Base-by-base conservation (phyloP, 2,329 filamentous ascomycete species). In the Cladosporium halotolerans region DNA sequence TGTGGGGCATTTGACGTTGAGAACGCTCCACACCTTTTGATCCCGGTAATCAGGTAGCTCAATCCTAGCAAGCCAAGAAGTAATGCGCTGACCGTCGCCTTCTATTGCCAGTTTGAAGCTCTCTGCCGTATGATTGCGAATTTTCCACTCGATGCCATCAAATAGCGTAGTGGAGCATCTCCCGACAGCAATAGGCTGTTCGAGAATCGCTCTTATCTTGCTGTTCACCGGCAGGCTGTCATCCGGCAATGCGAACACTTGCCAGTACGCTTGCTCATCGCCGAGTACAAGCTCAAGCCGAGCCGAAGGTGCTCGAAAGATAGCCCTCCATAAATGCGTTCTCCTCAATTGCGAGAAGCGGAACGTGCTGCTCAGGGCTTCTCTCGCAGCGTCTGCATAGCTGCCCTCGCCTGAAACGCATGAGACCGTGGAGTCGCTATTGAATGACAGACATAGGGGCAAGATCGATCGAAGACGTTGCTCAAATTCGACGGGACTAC, bases 21-120 rank as follows among this genome's bases (percentile, higher is more conserved):
- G 64, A 1, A 63, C 55, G 4, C 67, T 63, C 62, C 75, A 79
- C 2, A 81, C 63, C 45, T 68, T 72, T 46, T 75, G 70, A 2
- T 71, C 52, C 5, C 63, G 57, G 46, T 71, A 74, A 1, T 70
- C 63, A 2, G 66, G 62, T 10, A 76, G 58, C 4, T 67, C 70
- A 2, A 70, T 57, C 0, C 64, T 60, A 16, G 66, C 66, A 54
- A 66, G 66, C 69, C 70, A 75, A 0, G 72, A 73, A 3, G 62
- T 62, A 1, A 45, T 53, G 11, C 13, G 23, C 14, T 32, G 33
- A 38, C 23, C 6, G 57, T 1, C 3, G 49, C 8, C n/a, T 23
- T 46, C 5, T 36, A 6, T 13, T 32, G 23, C 7, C 23, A 28
- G 2, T 7, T 7, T 28, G 23, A 28, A 28, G 23, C 23, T 28